Conservation (phyloP, 2,329 filamentous ascomycete species). For the Calcarisporium arbuscula region DNA sequence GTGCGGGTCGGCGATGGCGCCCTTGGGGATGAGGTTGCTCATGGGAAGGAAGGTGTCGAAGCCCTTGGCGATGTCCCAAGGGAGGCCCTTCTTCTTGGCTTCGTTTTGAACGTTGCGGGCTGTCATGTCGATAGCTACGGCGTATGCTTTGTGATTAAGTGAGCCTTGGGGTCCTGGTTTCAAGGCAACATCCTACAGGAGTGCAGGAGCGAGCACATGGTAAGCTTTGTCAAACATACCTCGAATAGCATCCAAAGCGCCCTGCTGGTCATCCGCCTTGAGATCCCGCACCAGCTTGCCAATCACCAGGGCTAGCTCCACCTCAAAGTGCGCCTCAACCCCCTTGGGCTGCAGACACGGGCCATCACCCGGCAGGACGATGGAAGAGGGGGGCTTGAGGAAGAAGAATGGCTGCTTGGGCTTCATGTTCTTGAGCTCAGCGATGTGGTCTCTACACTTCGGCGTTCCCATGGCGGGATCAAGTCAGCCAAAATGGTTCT, state of each 20-base stretch:
- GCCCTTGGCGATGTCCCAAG: slow-evolving; percentile 94
- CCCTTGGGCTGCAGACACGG: slow-evolving; percentile 77
- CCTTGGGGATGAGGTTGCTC: slow-evolving; percentile 73
- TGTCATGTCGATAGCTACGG: slow-evolving; percentile 94
- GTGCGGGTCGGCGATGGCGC: slow-evolving; percentile 77
- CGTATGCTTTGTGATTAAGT: slow-evolving; percentile 57
- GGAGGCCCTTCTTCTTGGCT: slow-evolving; percentile 89
- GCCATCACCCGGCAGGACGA: slow-evolving; percentile 71
- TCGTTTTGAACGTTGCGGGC: slow-evolving; percentile 92
- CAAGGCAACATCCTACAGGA: too few species aligned
- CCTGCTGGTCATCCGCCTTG: slow-evolving; percentile 63
- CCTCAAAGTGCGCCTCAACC: slow-evolving; percentile 86
- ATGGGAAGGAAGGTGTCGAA: slow-evolving; percentile 97
- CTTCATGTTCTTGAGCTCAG: slow-evolving; percentile 78
- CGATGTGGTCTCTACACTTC: slow-evolving; percentile 85
- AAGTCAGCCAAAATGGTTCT: too few species aligned
- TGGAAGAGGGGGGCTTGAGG: slow-evolving; percentile 84
- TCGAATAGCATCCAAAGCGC: slow-evolving; percentile 76
- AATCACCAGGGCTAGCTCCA: slow-evolving; percentile 87
- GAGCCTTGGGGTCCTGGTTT: too few species aligned
- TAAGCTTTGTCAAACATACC: slow-evolving; percentile 40
- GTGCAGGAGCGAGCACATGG: too few species aligned
- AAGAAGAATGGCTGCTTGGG: slow-evolving; percentile 99
- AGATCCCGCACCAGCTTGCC: slow-evolving; percentile 75
- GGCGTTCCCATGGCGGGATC: too few species aligned